Evolutionary conservation across 345 rosid genomes (phyloP), one percentile per base, ranked within the genome.

Genomic region (Jatropha curcas): DNA sequence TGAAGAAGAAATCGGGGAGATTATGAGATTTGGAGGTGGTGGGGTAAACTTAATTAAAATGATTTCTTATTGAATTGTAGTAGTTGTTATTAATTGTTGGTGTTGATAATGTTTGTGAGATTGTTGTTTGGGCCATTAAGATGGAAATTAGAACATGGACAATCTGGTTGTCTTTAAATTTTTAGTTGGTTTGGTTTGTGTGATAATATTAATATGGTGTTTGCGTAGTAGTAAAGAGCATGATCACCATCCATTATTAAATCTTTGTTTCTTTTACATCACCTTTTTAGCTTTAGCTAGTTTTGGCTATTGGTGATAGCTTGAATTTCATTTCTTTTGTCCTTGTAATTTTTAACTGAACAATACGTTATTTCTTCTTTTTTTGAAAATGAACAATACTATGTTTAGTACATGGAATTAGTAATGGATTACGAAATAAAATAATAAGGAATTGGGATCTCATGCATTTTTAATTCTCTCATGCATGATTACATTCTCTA

Each of bases 1-100:
- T 89, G 82, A 88, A 45, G 43, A 11, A 37, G 6, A 66, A 46
- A 2, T 41, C 11, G 19, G 41, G 19, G 41, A 17, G 46, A 35
- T 11, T 22, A 34, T 22, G 67, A 35, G 31, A 24, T 37, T 41
- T 41, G 46, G 66, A 37, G 66, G 17, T 63, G 45, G 13, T 8
- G 13, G 45, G 45, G 1, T 8, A 13, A 12, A n/a, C n/a, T n/a
- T n/a, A n/a, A n/a, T n/a, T n/a, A n/a, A n/a, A 7, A 9, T 41
- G 1, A 1, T 39, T 39, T 39, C 11, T 7, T 2, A 3, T 39
- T 22, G 24, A 0, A 58, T 56, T 14, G 64, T 71, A 24, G 58
- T 60, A n/a, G n/a, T 66, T 58, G 45, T 22, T 17, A 2, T 31
- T 34, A 50, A 46, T 73, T 68, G 59, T 65, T 71, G 35, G 58